A percentile compares a stretch with the other conserved stretches of the same genome.
Evolutionary conservation across 768 basidiomycete genomes (phyloP).

Genomic region (Suillus subaureus): DNA sequence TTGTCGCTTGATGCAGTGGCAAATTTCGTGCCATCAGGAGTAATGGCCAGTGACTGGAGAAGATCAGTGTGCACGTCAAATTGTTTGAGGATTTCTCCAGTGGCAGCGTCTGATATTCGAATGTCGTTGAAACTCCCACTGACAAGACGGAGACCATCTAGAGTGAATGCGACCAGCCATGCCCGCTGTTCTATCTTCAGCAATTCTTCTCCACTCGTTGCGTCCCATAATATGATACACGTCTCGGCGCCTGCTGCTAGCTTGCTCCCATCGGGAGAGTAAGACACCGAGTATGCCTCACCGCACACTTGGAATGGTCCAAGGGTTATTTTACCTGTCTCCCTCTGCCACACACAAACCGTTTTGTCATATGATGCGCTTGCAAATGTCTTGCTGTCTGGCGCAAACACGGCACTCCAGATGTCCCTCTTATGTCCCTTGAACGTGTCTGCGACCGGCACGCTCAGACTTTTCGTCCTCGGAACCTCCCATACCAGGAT

Average conservation of each 20-base stretch:
- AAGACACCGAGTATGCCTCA: slow-evolving; percentile 25
- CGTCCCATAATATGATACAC: slow-evolving; percentile 8
- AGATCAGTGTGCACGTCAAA: background rate
- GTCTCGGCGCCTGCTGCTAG: slow-evolving; percentile 28
- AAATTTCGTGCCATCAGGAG: slow-evolving; percentile 4
- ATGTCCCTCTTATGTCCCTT: slow-evolving; percentile 12
- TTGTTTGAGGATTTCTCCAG: background rate
- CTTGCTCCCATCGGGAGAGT: slow-evolving; percentile 45
- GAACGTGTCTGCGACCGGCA: background rate
- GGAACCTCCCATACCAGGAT: slow-evolving; percentile 85
- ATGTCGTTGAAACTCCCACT: background rate
- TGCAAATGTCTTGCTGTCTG: slow-evolving; percentile 12
- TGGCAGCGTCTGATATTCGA: background rate
- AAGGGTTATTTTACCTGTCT: background rate
- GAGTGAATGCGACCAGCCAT: background rate
- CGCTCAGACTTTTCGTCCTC: background rate
- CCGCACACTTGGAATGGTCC: background rate
- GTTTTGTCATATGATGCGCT: slow-evolving; percentile 1
- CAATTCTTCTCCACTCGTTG: background rate
- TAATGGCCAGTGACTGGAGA: background rate
- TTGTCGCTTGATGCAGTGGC: slow-evolving; percentile 17
- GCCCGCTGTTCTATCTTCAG: background rate
- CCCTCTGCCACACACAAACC: slow-evolving; percentile 1
- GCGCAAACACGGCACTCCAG: slow-evolving; percentile 36
- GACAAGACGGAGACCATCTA: background rate